Evolutionary conservation across 306 rosid genomes (phyloP), one percentile per base, ranked within the genome.

Genomic region (Lagenaria siceraria): DNA sequence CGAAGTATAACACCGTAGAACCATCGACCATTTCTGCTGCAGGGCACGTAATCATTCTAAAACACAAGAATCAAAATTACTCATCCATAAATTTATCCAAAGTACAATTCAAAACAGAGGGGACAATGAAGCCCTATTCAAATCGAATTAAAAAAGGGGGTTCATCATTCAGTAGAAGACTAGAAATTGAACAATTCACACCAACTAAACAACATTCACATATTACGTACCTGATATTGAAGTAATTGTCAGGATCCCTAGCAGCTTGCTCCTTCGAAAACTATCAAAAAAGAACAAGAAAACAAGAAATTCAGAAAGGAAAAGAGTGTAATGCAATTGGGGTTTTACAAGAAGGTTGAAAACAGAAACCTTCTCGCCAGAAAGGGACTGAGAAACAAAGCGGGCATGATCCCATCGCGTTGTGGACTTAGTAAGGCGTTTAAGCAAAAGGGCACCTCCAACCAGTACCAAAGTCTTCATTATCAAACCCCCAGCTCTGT

Each of bases 331-430:
- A 8, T 69, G 59, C 48, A 29, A 58, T 9, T 48, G 42, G 59
- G 76, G 24, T 25, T 71, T 27, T 18, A 24, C 68, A n/a, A 49
- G 21, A 21, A 22, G 2, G 7, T 24, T 13, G 21, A 22, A 14
- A 51, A 10, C 14, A 49, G 31, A 33, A 56, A 87, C 96, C 91
- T 90, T 96, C 86, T 96, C 89, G 80, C 98, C 99, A 49, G 92
- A 71, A 82, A 96, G 96, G 13, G 99, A 89, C 9, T 88, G 88
- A 19, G 97, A 40, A 33, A 92, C 97, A 43, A 89, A 73, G 68
- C 92, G 87, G 42, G 99, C 87, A 84, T 96, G 99, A 89, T 96
- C 99, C 97, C 99, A 88, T 51, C 99, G 98, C 9, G 99, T 92
- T 70, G 99, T 96, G 82, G 99, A 89, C 87, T 92, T 96, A n/a